Conservation (phyloP, 257 asterid species). For the Lithospermum erythrorhizon region DNA sequence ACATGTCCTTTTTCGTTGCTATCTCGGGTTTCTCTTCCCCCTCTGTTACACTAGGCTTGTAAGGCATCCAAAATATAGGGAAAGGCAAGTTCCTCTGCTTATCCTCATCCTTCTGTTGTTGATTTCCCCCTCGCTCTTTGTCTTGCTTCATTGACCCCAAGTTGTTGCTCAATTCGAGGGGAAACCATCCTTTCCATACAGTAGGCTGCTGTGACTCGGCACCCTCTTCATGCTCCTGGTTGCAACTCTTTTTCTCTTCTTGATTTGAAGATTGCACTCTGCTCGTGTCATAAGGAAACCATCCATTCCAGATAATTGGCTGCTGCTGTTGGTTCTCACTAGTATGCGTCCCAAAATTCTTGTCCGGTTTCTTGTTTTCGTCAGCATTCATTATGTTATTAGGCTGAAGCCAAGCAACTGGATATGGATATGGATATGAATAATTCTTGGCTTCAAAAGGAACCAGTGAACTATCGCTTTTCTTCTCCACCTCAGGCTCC, state of each 20-base stretch:
- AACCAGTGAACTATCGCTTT: conserved; percentile 16
- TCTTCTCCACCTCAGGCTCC: conserved; percentile 24
- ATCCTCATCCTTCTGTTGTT: conserved; percentile 5
- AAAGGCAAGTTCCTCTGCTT: conserved; percentile 24
- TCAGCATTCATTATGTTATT: conserved; percentile 8
- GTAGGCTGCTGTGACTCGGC: conserved; percentile 15
- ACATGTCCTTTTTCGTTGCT: conserved; percentile 13
- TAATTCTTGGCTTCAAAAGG: conserved; percentile 26
- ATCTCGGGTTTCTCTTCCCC: conserved; percentile 7
- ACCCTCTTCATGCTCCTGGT: conserved; percentile 4
- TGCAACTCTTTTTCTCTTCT: conserved; percentile 1
- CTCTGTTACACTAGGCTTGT: conserved; percentile 22
- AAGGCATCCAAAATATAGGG: conserved; percentile 58
- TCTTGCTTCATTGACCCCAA: conserved; percentile 17
- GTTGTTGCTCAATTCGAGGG: conserved; percentile 23
- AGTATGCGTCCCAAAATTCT: conserved; percentile 12
- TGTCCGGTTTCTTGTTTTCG: conserved; percentile 10
- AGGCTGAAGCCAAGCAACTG: conserved; percentile 34
- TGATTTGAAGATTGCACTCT: conserved; percentile 15
- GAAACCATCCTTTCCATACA: conserved; percentile 29
- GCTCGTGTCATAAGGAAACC: conserved; percentile 30
- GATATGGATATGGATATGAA: conserved; percentile 27
- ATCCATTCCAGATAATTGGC: conserved; percentile 24
- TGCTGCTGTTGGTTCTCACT: conserved; percentile 8
- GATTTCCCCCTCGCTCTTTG: conserved; percentile 7